phyloP scores from a whole-genome alignment of 257 asterid genomes.

The Hygrophila difformis region DNA sequence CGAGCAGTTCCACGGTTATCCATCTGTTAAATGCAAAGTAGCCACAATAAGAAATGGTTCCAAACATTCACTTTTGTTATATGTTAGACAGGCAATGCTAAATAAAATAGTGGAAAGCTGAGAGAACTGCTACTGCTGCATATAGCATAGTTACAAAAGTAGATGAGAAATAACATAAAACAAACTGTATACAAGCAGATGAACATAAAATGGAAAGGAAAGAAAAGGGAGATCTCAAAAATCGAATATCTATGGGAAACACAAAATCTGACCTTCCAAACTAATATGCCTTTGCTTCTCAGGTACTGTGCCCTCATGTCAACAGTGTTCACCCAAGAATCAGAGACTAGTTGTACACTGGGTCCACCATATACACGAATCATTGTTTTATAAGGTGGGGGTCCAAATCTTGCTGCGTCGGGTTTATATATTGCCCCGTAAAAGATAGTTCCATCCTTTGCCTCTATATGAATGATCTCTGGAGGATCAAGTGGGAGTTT shows the following conservation, averaged over 20 bases:
- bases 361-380: conserved; percentile 97
- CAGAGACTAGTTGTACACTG: conserved; percentile 61
- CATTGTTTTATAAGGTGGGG: conserved; percentile 92
- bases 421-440: conserved; percentile 82
- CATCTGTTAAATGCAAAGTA: conserved; percentile 44
- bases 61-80: neutral
- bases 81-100: neutral
- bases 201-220: conserved; percentile 6
- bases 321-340: conserved; percentile 85
- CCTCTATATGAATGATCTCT: conserved; percentile 48
- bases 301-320: conserved; percentile 94
- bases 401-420: conserved; percentile 63
- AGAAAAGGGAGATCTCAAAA: neutral
- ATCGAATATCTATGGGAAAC: conserved; percentile 4
- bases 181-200: neutral
- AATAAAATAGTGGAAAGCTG: conserved; percentile 4
- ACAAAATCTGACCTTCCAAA: conserved; percentile 70
- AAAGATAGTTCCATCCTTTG: conserved; percentile 64
- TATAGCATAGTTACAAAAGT: conserved; percentile 21
- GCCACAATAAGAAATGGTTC: conserved; percentile 11
- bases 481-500: conserved; percentile 64
- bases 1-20: conserved; percentile 93
- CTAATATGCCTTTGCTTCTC: conserved; percentile 76
- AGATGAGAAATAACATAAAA: conserved; percentile 11
- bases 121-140: conserved; percentile 9